A percentile compares a stretch with the other conserved stretches of the same genome.
Evolutionary conservation across 2,329 filamentous ascomycete genomes (phyloP).

Genomic region (Cercospora nicotianae): DNA sequence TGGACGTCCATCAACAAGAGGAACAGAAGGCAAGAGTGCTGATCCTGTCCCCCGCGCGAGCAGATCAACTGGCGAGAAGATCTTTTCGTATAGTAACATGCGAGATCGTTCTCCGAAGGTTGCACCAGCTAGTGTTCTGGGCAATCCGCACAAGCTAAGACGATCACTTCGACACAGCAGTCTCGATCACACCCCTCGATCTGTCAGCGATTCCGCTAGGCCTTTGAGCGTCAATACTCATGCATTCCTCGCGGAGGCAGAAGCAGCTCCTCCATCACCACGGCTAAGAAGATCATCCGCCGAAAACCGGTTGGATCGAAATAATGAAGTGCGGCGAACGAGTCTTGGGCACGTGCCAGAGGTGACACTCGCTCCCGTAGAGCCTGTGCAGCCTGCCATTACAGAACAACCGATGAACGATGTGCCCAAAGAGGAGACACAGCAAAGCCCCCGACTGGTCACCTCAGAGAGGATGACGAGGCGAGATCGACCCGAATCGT

Average conservation of each 20-base stretch:
- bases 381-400: background rate
- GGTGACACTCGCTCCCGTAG: conserved; percentile 8
- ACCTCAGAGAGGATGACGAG: conserved; percentile 4
- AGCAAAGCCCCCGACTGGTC: conserved; percentile 1
- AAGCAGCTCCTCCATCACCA: conserved; percentile 13
- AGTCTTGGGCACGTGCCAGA: conserved; percentile 21
- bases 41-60: conserved; percentile 9
- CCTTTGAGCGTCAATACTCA: conserved; percentile 19
- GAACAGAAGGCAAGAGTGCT: background rate
- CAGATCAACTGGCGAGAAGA: conserved; percentile 16
- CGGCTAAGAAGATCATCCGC: conserved; percentile 24
- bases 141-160: conserved; percentile 22
- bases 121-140: conserved; percentile 16
- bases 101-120: conserved; percentile 14
- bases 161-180: conserved; percentile 22
- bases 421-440: background rate
- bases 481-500: conserved; percentile 22
- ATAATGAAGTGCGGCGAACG: conserved; percentile 24
- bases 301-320: conserved; percentile 26
- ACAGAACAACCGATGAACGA: conserved; percentile 13
- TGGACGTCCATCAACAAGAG: conserved; percentile 5
- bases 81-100: conserved; percentile 19
- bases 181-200: conserved; percentile 17
- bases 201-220: conserved; percentile 15
- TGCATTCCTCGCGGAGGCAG: background rate